These are phyloP conservation scores for Zizania palustris DNA, from an alignment of 202 grass and related monocot species.

Conservation along the genomic window DNA sequence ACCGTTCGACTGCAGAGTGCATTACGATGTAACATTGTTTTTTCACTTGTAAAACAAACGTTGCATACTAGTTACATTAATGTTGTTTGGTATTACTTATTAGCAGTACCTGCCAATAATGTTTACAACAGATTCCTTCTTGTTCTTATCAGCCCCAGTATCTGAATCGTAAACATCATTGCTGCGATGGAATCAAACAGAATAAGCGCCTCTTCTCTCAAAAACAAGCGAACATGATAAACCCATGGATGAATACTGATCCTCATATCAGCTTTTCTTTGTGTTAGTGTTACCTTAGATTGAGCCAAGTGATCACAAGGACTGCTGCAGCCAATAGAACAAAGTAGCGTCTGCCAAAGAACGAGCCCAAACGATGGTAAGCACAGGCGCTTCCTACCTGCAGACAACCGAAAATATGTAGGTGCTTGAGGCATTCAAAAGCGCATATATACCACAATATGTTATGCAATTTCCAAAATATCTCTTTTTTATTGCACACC, in stretches of 20 bases:
- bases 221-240: neutral
- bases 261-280: neutral
- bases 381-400: constrained; percentile 73
- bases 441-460: neutral
- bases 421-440: neutral
- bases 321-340: constrained; percentile 60
- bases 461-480: neutral
- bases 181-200: constrained; percentile 50
- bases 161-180: constrained; percentile 97
- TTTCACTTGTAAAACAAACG: constrained; percentile 4
- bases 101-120: constrained; percentile 77
- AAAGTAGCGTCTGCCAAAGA: constrained; percentile 61
- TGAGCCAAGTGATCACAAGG: constrained; percentile 93
- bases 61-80: neutral
- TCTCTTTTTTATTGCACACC: neutral
- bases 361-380: constrained; percentile 63
- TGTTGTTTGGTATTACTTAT: neutral
- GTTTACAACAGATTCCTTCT: constrained; percentile 90
- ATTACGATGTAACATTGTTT: constrained; percentile 22
- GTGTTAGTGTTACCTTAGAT: constrained; percentile 60
- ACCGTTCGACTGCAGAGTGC: constrained; percentile 54
- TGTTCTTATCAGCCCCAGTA: constrained; percentile 78
- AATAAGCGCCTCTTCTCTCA: neutral
- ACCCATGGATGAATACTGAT: constrained; percentile 1
- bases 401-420: neutral